Percentiles rank a stretch among this genome's conserved stretches.
Evolutionary conservation across 441 rosid species (phyloP).

Genomic region (Pelargonium myrrhifolium): DNA sequence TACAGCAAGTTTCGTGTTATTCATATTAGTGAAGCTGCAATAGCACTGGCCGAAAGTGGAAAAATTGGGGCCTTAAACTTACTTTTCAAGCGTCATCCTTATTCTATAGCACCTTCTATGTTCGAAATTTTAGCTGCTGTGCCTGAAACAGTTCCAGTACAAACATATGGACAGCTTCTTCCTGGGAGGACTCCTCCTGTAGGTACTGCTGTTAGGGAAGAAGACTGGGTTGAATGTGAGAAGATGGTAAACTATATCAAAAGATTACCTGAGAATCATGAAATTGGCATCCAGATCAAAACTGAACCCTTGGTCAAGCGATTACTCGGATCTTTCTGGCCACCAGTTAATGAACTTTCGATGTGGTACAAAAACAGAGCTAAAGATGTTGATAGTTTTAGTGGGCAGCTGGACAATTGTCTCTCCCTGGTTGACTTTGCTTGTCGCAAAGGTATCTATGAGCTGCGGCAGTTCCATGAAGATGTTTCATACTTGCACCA

Average conservation of each 20-base stretch:
- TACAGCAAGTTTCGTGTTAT: conserved; percentile 67
- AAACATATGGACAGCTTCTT: conserved; percentile 84
- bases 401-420: conserved; percentile 91
- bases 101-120: conserved; percentile 58
- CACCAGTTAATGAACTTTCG: conserved; percentile 57
- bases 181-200: conserved; percentile 75
- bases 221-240: conserved; percentile 98
- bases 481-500: conserved; percentile 71
- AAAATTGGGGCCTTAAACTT: conserved; percentile 91
- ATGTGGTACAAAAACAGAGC: conserved; percentile 86
- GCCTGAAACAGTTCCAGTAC: conserved; percentile 90
- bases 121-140: conserved; percentile 71
- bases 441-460: conserved; percentile 63
- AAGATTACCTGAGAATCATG: conserved; percentile 45
- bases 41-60: conserved; percentile 81
- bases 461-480: conserved; percentile 65
- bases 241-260: conserved; percentile 56
- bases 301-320: conserved; percentile 75
- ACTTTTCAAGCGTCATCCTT: conserved; percentile 93
- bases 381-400: conserved; percentile 71
- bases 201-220: conserved; percentile 70
- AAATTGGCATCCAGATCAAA: conserved; percentile 42
- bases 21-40: conserved; percentile 63
- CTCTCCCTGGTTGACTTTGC: conserved; percentile 72
- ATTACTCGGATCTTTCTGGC: conserved; percentile 59